Conservation (phyloP, 2,329 filamentous ascomycete species). For the Polychaeton citri region DNA sequence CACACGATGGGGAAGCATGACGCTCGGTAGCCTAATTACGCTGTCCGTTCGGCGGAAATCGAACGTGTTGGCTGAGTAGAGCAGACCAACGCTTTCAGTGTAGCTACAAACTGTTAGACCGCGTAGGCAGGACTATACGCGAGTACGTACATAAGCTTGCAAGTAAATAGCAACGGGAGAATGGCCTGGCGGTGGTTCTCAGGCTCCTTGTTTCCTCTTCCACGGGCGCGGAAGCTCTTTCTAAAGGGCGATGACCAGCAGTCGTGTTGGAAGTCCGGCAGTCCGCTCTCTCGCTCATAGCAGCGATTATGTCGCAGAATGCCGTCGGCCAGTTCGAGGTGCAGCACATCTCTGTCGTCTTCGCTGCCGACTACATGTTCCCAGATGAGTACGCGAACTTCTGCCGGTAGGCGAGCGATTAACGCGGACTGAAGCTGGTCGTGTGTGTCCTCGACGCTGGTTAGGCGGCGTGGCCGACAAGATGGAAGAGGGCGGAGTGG, state of each 20-base stretch:
- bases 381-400: constrained; percentile 3
- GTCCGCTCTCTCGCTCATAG: constrained; percentile 2
- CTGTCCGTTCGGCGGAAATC: no score
- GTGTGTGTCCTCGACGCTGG: constrained; percentile 1
- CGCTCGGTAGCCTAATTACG: no score
- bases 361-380: constrained; percentile 4
- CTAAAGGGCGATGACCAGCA: constrained; percentile 3
- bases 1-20: no score
- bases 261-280: constrained; percentile 3
- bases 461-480: no score
- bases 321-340: constrained; percentile 3
- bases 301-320: constrained; percentile 4
- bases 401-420: constrained; percentile 2
- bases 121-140: no score
- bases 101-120: no score
- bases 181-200: no score
- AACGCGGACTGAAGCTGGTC: constrained; percentile 2
- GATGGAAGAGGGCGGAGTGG: no score
- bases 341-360: constrained; percentile 3
- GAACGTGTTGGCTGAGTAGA: no score
- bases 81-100: no score
- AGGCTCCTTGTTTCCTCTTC: constrained; percentile 1
- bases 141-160: no score
- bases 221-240: constrained; percentile 1
- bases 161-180: no score